Evolutionary conservation across 768 basidiomycete genomes (phyloP), one percentile per base, ranked within the genome.

Genomic region (Postia placenta): DNA sequence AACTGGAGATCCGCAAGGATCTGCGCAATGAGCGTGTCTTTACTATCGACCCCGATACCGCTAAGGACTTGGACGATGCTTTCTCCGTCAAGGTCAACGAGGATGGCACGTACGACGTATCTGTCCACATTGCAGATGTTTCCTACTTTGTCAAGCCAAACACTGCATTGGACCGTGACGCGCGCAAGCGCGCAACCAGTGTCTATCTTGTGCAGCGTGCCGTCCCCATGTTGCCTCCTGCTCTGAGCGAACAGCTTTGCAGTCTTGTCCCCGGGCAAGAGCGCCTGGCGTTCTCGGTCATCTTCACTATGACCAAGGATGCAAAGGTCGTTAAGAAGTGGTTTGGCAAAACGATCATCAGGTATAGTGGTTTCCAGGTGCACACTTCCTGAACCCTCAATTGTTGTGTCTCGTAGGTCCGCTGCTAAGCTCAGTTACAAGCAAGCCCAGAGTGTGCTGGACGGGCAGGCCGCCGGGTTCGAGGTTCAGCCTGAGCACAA

Each of bases 101-200:
- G 19, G 92, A 97, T 63, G 93, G 94, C 5, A 93, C 86, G 2
- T 94, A 81, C 62, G 89, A 93, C 36, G 80, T 99, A 42, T 92
- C 92, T 47, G 80, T 98, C n/a, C 95, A 98, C 61, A 81, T 99
- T 54, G 87, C 94, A 11, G 96, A 99, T 66, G 95, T 97, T 5
- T 92, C 94, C 2, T 87, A 86, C 73, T 97, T 98, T 68, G 85
- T 91, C 59, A 91, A 90, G 67, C 86, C 91, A 20, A 93, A 92
- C 64, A 96, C 94, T 11, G 89, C 96, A n/a, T 73, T 99, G 58
- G 96, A 99, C 61, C 90, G 96, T 20, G 96, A 99, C 69, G 96
- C 96, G 35, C 84, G 94, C 56, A 98, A 98, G 69, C 79, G 94
- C 51, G 96, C 94, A 23, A 97, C 93, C 2, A 93, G 89, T 59